These are phyloP conservation scores for Lachnellula suecica DNA, from an alignment of 2,329 filamentous ascomycete species.

Conservation along the genomic window DNA sequence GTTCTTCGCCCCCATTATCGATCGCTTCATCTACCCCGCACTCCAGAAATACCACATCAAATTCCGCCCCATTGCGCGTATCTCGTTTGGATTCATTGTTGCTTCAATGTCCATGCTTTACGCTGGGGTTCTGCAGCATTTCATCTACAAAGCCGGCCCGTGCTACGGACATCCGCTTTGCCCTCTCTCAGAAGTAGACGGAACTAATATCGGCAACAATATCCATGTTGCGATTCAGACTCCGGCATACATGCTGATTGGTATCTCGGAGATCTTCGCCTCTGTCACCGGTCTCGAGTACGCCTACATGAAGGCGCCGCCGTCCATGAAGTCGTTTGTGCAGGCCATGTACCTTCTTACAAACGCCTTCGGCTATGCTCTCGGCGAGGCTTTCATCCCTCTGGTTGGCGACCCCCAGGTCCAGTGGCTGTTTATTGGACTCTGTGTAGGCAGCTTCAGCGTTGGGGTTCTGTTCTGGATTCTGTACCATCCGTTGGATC, in stretches of 20 bases:
- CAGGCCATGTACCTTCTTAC: conserved; percentile 68
- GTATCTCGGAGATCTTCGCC: conserved; percentile 57
- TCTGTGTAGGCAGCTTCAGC: conserved; percentile 16
- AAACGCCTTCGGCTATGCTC: conserved; percentile 54
- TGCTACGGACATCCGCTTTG: conserved; percentile 54
- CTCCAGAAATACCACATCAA: conserved; percentile 52
- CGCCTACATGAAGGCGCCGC: conserved; percentile 74
- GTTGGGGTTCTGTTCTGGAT: conserved; percentile 21
- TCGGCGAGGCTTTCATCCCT: conserved; percentile 44
- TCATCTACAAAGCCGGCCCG: conserved; percentile 57
- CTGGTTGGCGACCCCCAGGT: conserved; percentile 43
- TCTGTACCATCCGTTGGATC: conserved; percentile 20
- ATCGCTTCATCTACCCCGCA: conserved; percentile 55
- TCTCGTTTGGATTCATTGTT: conserved; percentile 62
- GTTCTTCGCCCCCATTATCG: conserved; percentile 52
- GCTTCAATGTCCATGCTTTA: conserved; percentile 52
- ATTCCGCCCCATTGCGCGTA: conserved; percentile 57
- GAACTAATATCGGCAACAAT: conserved; percentile 55
- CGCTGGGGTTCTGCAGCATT: conserved; percentile 55
- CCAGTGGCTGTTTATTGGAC: conserved; percentile 34
- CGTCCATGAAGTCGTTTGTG: conserved; percentile 76
- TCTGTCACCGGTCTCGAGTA: conserved; percentile 68
- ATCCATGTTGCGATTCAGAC: conserved; percentile 46
- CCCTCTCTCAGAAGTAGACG: conserved; percentile 43
- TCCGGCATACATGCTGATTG: conserved; percentile 47